Base-by-base conservation (phyloP, 495 filamentous ascomycete species). In the Paragyromitra xinjiangensis region DNA sequence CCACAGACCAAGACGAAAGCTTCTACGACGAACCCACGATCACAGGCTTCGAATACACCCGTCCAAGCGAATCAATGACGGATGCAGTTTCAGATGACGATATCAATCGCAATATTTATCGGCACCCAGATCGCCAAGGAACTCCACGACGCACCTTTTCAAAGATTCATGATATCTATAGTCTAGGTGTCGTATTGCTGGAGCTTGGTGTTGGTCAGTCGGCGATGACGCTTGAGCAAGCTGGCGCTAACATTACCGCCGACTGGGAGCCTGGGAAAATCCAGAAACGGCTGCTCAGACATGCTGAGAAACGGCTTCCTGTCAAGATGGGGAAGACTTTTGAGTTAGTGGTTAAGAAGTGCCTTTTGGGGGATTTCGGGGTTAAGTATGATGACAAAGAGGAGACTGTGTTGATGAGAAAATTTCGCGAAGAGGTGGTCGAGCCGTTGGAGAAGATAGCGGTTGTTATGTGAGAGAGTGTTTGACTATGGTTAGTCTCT, bases 91-190 rank as follows among this genome's bases (percentile, higher is more conserved):
- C 78, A n/a, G 82, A 82, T 42, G 42, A 78, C 37, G 73, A 53
- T 56, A 69, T 66, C 29, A 71, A 66, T 39, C 71, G 69, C 12
- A 79, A 84, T 63, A 71, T 83, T 11, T 84, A 84, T 51, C 63
- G 83, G 4, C 83, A 84, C 66, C 83, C 82, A 39, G 81, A 79
- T 14, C 69, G 83, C 8, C 77, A 81, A 66, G 82, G 82, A 6
- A 53, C 62, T 14, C 83, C 83, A 2, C 72, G 64, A 45, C 64
- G 61, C 8, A 44, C 45, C 0, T 84, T 84, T 68, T 81, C 56
- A 59, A 82, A 83, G 62, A 50, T 80, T 12, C 81, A 84, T 71
- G 84, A 85, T 75, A 84, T 84, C 22, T 85, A 85, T 62, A 77
- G 66, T n/a, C 22, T 63, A 0, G 59, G 37, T 16, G 59, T 63